phyloP scores from a whole-genome alignment of 2,329 filamentous ascomycete species.

The Aspergillus carbonarius region DNA sequence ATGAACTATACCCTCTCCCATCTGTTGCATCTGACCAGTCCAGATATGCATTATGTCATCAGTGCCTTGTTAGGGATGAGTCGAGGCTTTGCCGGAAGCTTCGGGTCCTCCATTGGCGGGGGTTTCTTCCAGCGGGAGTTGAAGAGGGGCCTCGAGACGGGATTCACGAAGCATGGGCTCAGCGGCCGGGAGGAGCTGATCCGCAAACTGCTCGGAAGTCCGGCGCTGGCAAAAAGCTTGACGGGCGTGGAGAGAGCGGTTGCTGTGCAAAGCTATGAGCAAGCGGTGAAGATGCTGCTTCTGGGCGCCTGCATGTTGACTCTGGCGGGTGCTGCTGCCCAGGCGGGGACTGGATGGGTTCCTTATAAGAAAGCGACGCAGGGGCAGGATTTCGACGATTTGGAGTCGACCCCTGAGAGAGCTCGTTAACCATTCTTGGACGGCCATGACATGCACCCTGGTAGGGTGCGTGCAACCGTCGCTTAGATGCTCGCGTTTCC shows the following conservation, averaged over 20 bases:
- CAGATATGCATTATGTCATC: constrained; percentile 69
- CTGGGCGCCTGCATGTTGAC: constrained; percentile 52
- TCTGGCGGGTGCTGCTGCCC: constrained; percentile 50
- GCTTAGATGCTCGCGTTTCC: no score
- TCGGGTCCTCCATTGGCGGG: constrained; percentile 76
- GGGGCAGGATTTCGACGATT: neutral
- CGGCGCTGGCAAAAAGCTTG: constrained; percentile 53
- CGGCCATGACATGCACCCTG: neutral
- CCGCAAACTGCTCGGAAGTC: constrained; percentile 58
- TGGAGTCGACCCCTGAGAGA: neutral
- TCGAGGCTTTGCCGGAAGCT: constrained; percentile 76
- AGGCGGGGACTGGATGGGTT: constrained; percentile 60
- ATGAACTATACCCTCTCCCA: constrained; percentile 83
- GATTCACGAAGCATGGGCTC: constrained; percentile 52
- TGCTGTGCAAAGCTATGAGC: constrained; percentile 55
- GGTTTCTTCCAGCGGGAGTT: constrained; percentile 70
- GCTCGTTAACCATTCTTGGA: neutral
- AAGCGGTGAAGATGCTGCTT: constrained; percentile 55
- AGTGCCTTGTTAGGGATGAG: constrained; percentile 77
- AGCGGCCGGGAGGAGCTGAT: constrained; percentile 49
- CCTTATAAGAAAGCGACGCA: constrained; percentile 17
- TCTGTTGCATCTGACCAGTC: constrained; percentile 67
- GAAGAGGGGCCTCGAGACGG: constrained; percentile 53
- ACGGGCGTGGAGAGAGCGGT: constrained; percentile 51
- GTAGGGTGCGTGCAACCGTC: no score